Evolutionary conservation across 352 stramenopile genomes (phyloP).

Genomic region (Phytopythium aichiense): DNA sequence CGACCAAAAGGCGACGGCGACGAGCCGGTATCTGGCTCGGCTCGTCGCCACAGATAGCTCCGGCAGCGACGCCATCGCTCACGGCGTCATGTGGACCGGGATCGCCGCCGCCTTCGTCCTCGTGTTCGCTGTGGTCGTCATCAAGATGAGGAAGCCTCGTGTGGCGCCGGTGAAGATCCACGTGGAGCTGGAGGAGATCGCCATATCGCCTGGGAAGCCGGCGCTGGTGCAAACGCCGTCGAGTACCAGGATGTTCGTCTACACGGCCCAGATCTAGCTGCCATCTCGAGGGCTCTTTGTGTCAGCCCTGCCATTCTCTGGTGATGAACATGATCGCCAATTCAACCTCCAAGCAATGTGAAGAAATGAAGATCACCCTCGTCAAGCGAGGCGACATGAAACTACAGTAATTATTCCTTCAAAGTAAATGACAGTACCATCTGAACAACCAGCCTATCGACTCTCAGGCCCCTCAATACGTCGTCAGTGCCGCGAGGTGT

Average conservation of each 20-base stretch:
- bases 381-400: neutral
- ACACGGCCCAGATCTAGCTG: slow-evolving; percentile 47
- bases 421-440: neutral
- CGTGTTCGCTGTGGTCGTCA: slow-evolving; percentile 11
- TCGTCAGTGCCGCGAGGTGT: neutral
- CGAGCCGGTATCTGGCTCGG: neutral
- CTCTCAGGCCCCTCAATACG: neutral
- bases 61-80: neutral
- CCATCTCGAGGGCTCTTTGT: neutral
- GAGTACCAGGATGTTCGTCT: slow-evolving; percentile 39
- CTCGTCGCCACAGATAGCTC: neutral
- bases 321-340: no score
- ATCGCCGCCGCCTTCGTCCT: slow-evolving; percentile 20
- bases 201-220: slow-evolving; percentile 38
- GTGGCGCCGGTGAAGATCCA: slow-evolving; percentile 6
- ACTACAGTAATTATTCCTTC: neutral
- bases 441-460: neutral
- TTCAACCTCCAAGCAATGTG: neutral
- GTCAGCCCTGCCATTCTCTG: neutral
- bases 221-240: slow-evolving; percentile 20
- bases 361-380: no score
- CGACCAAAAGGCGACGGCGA: neutral
- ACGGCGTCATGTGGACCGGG: slow-evolving; percentile 11
- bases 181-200: slow-evolving; percentile 29
- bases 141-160: slow-evolving; percentile 15